Percentiles rank a stretch among this genome's conserved stretches.
These are phyloP conservation scores for Colletotrichum tofieldiae DNA, from an alignment of 2,329 filamentous ascomycete genomes.

Conservation along the genomic window DNA sequence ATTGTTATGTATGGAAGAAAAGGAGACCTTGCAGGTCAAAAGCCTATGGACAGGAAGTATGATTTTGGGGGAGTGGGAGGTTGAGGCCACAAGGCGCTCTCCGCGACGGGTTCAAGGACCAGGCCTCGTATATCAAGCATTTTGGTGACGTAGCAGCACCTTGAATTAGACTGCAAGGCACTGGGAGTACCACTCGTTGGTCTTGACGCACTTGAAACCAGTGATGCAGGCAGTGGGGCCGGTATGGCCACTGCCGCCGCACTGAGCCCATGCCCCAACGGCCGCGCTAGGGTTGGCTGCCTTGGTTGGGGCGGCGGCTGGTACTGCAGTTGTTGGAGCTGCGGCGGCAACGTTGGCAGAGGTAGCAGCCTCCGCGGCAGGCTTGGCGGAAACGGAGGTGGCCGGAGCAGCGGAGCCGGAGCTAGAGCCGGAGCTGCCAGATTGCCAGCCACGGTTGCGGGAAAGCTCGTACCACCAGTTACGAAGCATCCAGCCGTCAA, in stretches of 20 bases:
- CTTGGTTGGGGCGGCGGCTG: slow-evolving; percentile 8
- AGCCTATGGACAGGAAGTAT: slow-evolving; percentile 28
- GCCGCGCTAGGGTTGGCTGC: slow-evolving; percentile 25
- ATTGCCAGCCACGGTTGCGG: slow-evolving; percentile 50
- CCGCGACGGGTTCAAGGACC: too few relatives aligned
- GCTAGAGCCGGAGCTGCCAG: slow-evolving; percentile 4
- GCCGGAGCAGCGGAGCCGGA: slow-evolving; percentile 12
- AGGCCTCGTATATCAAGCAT: neutral
- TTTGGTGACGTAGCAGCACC: neutral
- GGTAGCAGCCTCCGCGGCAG: slow-evolving; percentile 11
- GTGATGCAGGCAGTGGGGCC: slow-evolving; percentile 47
- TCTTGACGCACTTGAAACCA: slow-evolving; percentile 47
- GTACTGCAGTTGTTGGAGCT: neutral
- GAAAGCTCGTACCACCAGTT: slow-evolving; percentile 62
- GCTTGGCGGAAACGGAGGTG: neutral
- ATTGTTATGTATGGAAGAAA: slow-evolving; percentile 24
- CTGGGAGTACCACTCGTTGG: slow-evolving; percentile 51
- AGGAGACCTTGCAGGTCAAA: slow-evolving; percentile 20
- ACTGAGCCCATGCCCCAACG: slow-evolving; percentile 47
- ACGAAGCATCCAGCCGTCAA: slow-evolving; percentile 65
- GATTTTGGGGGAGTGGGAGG: neutral
- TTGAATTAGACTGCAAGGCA: slow-evolving; percentile 35
- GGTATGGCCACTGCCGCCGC: slow-evolving; percentile 47
- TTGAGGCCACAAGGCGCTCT: neutral
- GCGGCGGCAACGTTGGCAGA: slow-evolving; percentile 3